Conservation (phyloP, 2,329 filamentous ascomycete species). For the Amauroascus verrucosus region DNA sequence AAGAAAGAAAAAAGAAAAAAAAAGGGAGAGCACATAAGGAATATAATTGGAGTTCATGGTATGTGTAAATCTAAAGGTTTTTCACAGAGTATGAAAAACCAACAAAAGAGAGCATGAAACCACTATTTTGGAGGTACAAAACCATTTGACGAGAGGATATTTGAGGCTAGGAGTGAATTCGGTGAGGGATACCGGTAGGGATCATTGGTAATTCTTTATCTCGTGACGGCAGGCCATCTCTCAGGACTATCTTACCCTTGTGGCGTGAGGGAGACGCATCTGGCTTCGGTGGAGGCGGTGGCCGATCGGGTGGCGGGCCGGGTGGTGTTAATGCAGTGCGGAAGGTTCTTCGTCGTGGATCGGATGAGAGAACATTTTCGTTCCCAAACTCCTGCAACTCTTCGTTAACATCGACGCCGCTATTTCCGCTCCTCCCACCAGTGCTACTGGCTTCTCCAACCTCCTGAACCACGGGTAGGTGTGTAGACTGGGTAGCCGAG, state of each 20-base stretch:
- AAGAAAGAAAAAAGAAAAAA: background rate
- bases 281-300: constrained; percentile 14
- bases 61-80: background rate
- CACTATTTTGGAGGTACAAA: constrained; percentile 2
- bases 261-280: constrained; percentile 5
- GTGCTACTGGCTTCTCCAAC: constrained; percentile 62
- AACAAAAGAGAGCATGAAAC: background rate
- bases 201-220: constrained; percentile 9
- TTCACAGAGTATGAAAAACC: background rate
- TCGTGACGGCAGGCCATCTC: background rate
- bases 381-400: constrained; percentile 4
- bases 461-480: constrained; percentile 78
- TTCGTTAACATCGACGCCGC: constrained; percentile 5
- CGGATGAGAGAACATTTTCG: background rate
- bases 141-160: background rate
- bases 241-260: constrained; percentile 7
- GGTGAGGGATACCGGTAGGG: background rate
- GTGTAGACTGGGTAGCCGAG: constrained; percentile 43
- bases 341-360: constrained; percentile 12
- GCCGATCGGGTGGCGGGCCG: constrained; percentile 13
- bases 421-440: constrained; percentile 14
- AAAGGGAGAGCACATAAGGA: background rate
- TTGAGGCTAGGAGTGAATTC: background rate
- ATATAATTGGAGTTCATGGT: background rate
- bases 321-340: constrained; percentile 12